Conservation (phyloP, 768 basidiomycete genomes). For the Mycena galopus region DNA sequence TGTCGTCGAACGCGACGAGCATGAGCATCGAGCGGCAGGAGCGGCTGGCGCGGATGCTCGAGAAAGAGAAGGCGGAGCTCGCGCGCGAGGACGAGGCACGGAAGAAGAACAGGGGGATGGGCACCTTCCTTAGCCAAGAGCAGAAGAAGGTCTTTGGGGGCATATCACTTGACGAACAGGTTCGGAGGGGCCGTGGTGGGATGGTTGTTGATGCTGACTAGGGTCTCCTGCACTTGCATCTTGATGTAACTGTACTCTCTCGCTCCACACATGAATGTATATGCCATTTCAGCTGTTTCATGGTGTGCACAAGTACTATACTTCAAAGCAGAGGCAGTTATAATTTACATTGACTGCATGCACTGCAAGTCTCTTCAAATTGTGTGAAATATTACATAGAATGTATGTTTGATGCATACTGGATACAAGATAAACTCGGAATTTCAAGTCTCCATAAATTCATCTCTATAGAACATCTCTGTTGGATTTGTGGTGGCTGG, state of each 20-base stretch:
- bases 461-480: too few species aligned
- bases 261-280: background rate
- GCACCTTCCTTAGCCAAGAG: conserved; percentile 84
- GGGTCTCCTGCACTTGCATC: conserved; percentile 15
- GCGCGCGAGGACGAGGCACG: conserved; percentile 79
- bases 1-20: conserved; percentile 80
- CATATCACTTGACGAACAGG: conserved; percentile 84
- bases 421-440: too few species aligned
- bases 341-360: too few species aligned
- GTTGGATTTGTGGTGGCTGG: too few species aligned
- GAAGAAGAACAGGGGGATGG: conserved; percentile 81
- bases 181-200: conserved; percentile 78
- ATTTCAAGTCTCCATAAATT: too few species aligned
- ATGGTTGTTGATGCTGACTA: conserved; percentile 76
- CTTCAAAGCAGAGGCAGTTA: too few species aligned
- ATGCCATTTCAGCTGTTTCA: background rate
- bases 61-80: conserved; percentile 83
- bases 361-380: too few species aligned
- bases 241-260: background rate
- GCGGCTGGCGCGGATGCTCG: conserved; percentile 75
- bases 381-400: too few species aligned
- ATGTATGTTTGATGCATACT: too few species aligned
- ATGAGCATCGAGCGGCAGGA: conserved; percentile 79
- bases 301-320: too few species aligned
- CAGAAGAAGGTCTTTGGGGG: conserved; percentile 90